Evolutionary conservation across 1,139 yeast genomes (phyloP), one percentile per base, ranked within the genome.

Genomic region (Torulaspora globosa): DNA sequence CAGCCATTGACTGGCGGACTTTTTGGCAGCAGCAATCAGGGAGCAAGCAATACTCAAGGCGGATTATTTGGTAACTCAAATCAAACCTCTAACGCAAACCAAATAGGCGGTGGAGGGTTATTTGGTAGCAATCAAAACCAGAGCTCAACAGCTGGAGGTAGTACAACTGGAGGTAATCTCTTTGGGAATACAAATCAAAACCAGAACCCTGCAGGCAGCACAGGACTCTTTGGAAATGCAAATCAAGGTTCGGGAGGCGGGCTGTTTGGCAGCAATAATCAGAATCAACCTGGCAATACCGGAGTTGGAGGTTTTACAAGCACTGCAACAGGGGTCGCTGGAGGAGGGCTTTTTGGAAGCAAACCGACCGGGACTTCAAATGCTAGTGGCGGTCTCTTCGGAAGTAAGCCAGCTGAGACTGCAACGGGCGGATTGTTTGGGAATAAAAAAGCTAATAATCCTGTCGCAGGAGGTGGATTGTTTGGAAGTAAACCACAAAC

Each of bases 401-500:
- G 60, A 10, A 41, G 39, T 19, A 52, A 52, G 23, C 52, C 54
- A 8, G 39, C 43, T 2, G 26, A 35, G 9, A 14, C 41, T n/a
- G 32, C 44, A 11, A 34, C 42, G 7, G 52, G 54, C 14, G 64
- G 64, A 1, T 40, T 61, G 8, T 62, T 61, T 47, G 64, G 65
- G 11, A 37, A 40, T 19, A 53, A 51, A 24, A 35, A 46, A 21
- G 30, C 58, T 34, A 44, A 60, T 26, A 43, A 28, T 31, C 43
- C 59, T 33, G 38, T 56, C 27, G 24, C 55, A 3, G 44, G 57
- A 9, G 65, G 66, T 23, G 69, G 70, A 10, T 49, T 65, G 23
- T 69, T 69, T 59, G 72, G 73, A 11, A 55, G 57, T 43, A 56
- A 43, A 52, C 56, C 41, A 32, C 44, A 36, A 45, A 38, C 51